These are phyloP conservation scores for Gastrodia elata DNA, from an alignment of 106 monocot genomes.

Conservation along the genomic window DNA sequence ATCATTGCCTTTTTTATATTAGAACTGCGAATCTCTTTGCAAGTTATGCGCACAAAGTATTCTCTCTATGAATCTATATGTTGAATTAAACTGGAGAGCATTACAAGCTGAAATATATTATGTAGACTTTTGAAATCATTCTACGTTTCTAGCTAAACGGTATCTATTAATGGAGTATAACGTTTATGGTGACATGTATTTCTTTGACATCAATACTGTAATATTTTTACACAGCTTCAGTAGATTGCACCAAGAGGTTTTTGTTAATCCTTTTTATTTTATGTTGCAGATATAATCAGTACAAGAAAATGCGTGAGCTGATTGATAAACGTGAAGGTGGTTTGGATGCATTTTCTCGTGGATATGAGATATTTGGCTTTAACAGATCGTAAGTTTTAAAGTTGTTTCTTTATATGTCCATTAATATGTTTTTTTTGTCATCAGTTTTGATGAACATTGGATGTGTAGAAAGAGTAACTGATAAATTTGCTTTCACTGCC, in stretches of 20 bases:
- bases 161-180: neutral
- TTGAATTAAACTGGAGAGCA: neutral
- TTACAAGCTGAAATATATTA: neutral
- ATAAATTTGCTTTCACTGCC: too few species aligned
- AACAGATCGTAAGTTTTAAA: slow-evolving; percentile 36
- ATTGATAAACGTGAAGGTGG: slow-evolving; percentile 93
- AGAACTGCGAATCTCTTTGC: neutral
- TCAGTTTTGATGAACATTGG: neutral
- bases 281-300: slow-evolving; percentile 63
- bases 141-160: neutral
- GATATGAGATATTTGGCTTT: slow-evolving; percentile 96
- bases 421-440: neutral
- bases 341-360: slow-evolving; percentile 87
- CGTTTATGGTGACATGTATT: neutral
- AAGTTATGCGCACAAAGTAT: neutral
- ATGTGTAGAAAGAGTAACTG: neutral
- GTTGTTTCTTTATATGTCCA: neutral
- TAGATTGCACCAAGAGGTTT: neutral
- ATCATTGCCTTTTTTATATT: neutral
- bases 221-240: neutral
- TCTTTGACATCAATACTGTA: neutral
- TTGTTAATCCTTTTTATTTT: slow-evolving; percentile 2
- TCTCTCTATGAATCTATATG: neutral
- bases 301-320: slow-evolving; percentile 51
- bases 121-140: neutral